Evolutionary conservation across 371 early-diverging fungal species (phyloP).

Genomic region (Apophysomyces ossiformis): DNA sequence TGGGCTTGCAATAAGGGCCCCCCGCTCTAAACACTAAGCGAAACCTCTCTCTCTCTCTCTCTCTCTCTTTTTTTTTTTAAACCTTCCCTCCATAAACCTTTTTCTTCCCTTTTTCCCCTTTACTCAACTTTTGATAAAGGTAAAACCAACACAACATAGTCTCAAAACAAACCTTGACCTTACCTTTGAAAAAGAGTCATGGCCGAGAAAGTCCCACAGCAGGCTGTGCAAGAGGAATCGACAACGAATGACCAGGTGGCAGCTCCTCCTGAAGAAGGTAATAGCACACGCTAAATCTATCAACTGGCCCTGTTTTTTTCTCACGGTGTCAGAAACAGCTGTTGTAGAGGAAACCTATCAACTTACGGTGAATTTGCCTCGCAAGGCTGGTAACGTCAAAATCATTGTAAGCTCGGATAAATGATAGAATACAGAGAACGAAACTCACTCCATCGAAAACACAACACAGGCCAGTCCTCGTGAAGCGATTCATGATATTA

Average conservation of each 20-base stretch:
- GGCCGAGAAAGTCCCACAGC: conserved; percentile 29
- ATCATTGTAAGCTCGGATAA: conserved; percentile 48
- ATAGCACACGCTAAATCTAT: neutral
- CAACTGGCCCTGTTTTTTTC: neutral
- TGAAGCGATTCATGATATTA: conserved; percentile 86
- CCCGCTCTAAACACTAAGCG: conserved; percentile 5
- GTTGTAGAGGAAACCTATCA: conserved; percentile 62
- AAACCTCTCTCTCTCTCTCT: neutral
- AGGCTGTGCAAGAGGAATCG: conserved; percentile 15
- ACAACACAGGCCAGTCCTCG: conserved; percentile 64
- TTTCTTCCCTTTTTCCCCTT: neutral
- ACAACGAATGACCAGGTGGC: conserved; percentile 18
- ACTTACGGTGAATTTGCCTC: conserved; percentile 63
- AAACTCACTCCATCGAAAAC: neutral
- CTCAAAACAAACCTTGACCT: neutral
- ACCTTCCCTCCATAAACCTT: neutral
- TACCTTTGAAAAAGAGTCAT: conserved; percentile 14
- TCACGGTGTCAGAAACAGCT: conserved; percentile 14
- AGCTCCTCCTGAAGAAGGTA: conserved; percentile 22
- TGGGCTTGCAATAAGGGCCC: neutral
- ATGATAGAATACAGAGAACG: neutral
- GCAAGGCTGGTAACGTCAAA: conserved; percentile 54
- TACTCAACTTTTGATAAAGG: conserved; percentile 1
- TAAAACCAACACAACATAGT: neutral
- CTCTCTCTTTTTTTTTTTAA: too few relatives aligned